Evolutionary conservation across 2,329 filamentous ascomycete genomes (phyloP), one percentile per base, ranked within the genome.

Genomic region (Hypoxylon sp.): DNA sequence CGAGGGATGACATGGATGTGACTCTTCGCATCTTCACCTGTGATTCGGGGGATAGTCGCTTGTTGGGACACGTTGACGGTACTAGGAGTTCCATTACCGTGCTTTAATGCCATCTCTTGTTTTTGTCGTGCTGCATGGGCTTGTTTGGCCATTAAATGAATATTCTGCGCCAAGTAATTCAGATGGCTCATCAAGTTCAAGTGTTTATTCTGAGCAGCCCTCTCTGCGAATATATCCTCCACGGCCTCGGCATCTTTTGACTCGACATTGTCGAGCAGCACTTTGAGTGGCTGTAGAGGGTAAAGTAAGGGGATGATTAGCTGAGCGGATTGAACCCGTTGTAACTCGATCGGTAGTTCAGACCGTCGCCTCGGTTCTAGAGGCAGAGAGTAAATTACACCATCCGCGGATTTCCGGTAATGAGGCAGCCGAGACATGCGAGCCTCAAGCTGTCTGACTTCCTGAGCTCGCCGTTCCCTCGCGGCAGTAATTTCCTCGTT

Each of bases 1-100:
- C 92, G 85, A 10, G 91, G 87, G 58, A 96, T 93, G 65, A 92
- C 81, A 66, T 91, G 87, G 53, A 96, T 81, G 74, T 95, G 92
- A 35, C 85, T 85, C 62, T 85, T 87, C 29, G 88, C 89, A 50
- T 83, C 80, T 7, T 77, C 76, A 15, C 66, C 68, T 11, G 77
- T 69, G 31, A 62, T 42, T 71, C 72, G 51, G 32, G 71, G 63
- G 72, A 73, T 44, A 52, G 59, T 17, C 29, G 44, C 44, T 4
- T 53, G 32, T 19, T 62, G 46, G 8, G 21, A 6, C 17, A 24
- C 21, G 5, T 19, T 44, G 2, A 13, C 5, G 39, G 17, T 35
- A 27, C 37, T 31, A 29, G 24, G 15, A 11, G 47, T 6, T 13
- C 32, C 44, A 1, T 4, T 35, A 15, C 17, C 21, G 6, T 3